Percentiles rank a stretch among this genome's conserved stretches.
Conservation (phyloP, 805 yeast species). For the Yarrowia bubula region DNA sequence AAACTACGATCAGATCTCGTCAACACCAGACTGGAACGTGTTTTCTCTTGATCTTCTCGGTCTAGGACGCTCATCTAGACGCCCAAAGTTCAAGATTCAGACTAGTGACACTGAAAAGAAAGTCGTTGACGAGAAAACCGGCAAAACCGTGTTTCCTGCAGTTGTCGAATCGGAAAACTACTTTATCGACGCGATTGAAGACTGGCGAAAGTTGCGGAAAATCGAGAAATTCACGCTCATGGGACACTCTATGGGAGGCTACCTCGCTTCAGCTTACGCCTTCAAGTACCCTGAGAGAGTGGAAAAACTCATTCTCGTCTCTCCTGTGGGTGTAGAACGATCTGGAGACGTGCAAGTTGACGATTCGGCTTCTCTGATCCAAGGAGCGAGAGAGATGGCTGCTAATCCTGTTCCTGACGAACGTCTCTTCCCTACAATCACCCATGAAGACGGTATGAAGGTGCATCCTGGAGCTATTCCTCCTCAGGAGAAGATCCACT, state of each 20-base stretch:
- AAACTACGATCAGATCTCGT: constrained; percentile 55
- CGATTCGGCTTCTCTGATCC: background rate
- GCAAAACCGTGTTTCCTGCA: constrained; percentile 30
- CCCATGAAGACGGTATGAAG: constrained; percentile 4
- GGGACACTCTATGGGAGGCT: constrained; percentile 95
- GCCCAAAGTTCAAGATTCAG: constrained; percentile 51
- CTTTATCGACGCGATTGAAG: constrained; percentile 62
- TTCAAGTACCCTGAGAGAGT: constrained; percentile 60
- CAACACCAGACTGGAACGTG: constrained; percentile 55
- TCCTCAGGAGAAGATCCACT: constrained; percentile 51
- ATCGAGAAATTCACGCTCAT: constrained; percentile 55
- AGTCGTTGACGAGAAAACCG: constrained; percentile 22
- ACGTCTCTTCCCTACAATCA: constrained; percentile 1
- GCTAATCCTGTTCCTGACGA: background rate
- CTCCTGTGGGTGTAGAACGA: constrained; percentile 81
- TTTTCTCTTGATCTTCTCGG: constrained; percentile 89
- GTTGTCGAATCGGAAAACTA: constrained; percentile 55
- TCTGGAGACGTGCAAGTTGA: background rate
- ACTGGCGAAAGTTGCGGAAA: constrained; percentile 58
- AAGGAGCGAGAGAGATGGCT: constrained; percentile 8
- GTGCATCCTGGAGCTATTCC: constrained; percentile 29
- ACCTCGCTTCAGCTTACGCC: constrained; percentile 67
- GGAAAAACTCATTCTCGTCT: constrained; percentile 67
- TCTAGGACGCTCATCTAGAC: constrained; percentile 80
- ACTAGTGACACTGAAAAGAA: constrained; percentile 38